Base-by-base conservation (phyloP, 2,329 filamentous ascomycete species). In the Endocalyx cinctus region DNA sequence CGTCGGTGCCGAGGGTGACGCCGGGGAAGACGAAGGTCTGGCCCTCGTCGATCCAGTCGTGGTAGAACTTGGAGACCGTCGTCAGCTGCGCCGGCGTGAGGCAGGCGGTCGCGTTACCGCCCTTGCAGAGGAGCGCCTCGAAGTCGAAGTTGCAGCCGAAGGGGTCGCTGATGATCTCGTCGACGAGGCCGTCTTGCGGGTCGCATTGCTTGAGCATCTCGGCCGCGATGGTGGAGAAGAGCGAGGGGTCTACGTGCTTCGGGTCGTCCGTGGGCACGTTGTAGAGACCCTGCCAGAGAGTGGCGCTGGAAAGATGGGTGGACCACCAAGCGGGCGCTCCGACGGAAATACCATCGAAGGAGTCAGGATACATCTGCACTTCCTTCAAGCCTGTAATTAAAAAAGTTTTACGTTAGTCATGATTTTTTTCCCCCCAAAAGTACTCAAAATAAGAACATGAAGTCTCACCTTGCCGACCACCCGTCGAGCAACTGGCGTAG, bases 401-500 rank as follows among this genome's bases (percentile, higher is more conserved):
- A n/a, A n/a, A n/a, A n/a, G n/a, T n/a, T n/a, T n/a, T n/a, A n/a
- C n/a, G n/a, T n/a, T n/a, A n/a, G n/a, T n/a, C n/a, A n/a, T n/a
- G n/a, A n/a, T n/a, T n/a, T n/a, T n/a, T n/a, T n/a, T n/a, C n/a
- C n/a, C n/a, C n/a, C n/a, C n/a, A n/a, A n/a, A n/a, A n/a, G n/a
- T n/a, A n/a, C n/a, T n/a, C n/a, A n/a, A n/a, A n/a, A n/a, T n/a
- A n/a, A n/a, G n/a, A n/a, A n/a, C n/a, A n/a, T n/a, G n/a, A n/a
- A n/a, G n/a, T n/a, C n/a, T n/a, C n/a, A n/a, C n/a, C 76, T 52
- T 80, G 74, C 1, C 75, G 60, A 0, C 77, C 77, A 16, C 77
- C 76, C 0, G 74, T 79, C 0, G 72, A 77, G 48, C 75, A 79
- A 23, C 74, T 74, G 6, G 64, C 59, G 47, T 70, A 79, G 51